A percentile compares a stretch with the other conserved stretches of the same genome.
Conservation (phyloP, 768 basidiomycete species). For the Termitomyces sp. region DNA sequence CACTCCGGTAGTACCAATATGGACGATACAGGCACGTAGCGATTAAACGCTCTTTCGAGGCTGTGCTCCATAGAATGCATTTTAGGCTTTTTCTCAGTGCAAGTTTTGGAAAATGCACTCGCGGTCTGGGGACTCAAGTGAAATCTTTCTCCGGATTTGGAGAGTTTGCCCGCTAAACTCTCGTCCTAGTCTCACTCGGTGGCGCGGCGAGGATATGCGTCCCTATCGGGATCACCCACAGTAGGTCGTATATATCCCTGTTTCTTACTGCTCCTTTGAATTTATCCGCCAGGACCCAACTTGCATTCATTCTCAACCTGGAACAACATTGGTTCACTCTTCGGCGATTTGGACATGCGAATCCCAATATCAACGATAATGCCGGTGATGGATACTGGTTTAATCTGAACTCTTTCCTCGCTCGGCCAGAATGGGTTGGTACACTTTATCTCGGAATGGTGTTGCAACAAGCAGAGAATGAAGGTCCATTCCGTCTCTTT, state of each 20-base stretch:
- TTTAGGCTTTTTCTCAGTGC: slow-evolving; percentile 86
- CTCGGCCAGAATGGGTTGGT: slow-evolving; percentile 75
- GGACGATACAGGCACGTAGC: slow-evolving; percentile 75
- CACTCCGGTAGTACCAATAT: slow-evolving; percentile 66
- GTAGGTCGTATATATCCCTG: slow-evolving; percentile 33
- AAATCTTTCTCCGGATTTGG: too few species aligned
- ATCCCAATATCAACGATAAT: slow-evolving; percentile 33
- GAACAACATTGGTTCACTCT: slow-evolving; percentile 89
- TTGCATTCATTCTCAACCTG: slow-evolving; percentile 84
- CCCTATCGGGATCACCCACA: slow-evolving; percentile 71
- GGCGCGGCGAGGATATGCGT: slow-evolving; percentile 81
- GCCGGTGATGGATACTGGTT: slow-evolving; percentile 24
- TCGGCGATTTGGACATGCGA: slow-evolving; percentile 65
- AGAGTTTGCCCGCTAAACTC: slow-evolving; percentile 4
- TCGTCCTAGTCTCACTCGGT: slow-evolving; percentile 60
- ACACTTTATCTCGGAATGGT: slow-evolving; percentile 82
- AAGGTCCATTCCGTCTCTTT: slow-evolving; percentile 46
- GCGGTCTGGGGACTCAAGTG: slow-evolving; percentile 68
- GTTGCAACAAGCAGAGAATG: slow-evolving; percentile 78
- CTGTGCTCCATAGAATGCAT: background rate
- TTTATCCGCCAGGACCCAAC: slow-evolving; percentile 50
- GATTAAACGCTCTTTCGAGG: background rate
- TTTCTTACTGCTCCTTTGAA: background rate
- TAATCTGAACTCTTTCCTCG: slow-evolving; percentile 76
- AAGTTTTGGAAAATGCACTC: slow-evolving; percentile 81